These are phyloP conservation scores for Tricholoma furcatifolium DNA, from an alignment of 768 basidiomycete genomes.

Conservation along the genomic window DNA sequence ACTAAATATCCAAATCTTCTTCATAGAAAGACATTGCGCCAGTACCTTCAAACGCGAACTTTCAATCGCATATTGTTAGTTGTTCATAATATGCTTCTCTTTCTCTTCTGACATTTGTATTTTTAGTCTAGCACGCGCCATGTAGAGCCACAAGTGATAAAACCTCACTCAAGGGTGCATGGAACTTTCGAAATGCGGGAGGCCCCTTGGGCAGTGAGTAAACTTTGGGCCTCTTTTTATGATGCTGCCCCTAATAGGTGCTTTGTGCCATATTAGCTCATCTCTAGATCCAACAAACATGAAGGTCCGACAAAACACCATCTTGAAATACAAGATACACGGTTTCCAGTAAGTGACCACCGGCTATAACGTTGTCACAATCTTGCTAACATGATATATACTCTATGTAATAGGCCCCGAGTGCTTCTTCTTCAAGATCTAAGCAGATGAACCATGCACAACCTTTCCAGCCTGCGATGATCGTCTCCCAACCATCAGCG, in stretches of 20 bases:
- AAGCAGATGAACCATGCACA: too few relatives aligned
- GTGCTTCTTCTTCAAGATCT: background rate
- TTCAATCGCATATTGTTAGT: too few relatives aligned
- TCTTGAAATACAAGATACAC: background rate
- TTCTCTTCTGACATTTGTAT: background rate
- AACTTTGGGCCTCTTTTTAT: too few relatives aligned
- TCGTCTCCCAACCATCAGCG: slow-evolving; percentile 1
- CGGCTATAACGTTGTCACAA: background rate
- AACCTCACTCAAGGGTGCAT: too few relatives aligned
- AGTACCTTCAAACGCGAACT: background rate
- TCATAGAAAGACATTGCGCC: background rate
- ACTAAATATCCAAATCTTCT: background rate
- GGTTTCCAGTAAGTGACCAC: slow-evolving; percentile 5
- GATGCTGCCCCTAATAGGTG: background rate
- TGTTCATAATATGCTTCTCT: background rate
- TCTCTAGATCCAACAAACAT: background rate
- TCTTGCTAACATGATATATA: background rate
- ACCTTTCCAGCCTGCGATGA: background rate
- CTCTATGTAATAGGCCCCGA: background rate
- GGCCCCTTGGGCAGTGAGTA: too few relatives aligned
- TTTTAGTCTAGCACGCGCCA: background rate
- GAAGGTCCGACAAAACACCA: background rate
- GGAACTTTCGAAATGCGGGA: too few relatives aligned
- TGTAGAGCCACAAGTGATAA: too few relatives aligned
- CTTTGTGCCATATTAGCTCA: background rate